A percentile compares a stretch with the other conserved stretches of the same genome.
phyloP scores from a whole-genome alignment of 2,329 filamentous ascomycete species.

The Cryphonectria naterciae region DNA sequence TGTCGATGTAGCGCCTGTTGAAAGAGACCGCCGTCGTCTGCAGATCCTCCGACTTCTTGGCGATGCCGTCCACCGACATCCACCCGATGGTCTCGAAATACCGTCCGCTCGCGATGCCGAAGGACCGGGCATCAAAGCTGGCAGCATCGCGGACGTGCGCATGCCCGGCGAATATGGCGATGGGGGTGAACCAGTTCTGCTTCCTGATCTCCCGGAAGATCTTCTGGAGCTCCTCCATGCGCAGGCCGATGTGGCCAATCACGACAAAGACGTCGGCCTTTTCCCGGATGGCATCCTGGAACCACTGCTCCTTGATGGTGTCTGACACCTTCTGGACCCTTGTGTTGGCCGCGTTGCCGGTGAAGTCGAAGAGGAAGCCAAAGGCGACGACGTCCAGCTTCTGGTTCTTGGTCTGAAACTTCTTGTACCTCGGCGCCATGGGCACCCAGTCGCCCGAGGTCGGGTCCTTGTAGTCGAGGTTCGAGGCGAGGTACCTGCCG shows the following conservation, averaged over 20 bases:
- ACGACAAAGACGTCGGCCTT: conserved; percentile 88
- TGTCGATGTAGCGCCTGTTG: conserved; percentile 85
- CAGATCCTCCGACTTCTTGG: conserved; percentile 41
- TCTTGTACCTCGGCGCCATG: conserved; percentile 80
- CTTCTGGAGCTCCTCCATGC: conserved; percentile 76
- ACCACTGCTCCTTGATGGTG: conserved; percentile 85
- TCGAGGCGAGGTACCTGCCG: conserved; percentile 83
- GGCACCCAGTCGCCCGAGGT: conserved; percentile 72
- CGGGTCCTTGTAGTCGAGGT: conserved; percentile 83
- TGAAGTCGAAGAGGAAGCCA: conserved; percentile 95
- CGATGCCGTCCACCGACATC: conserved; percentile 76
- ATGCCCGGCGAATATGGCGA: conserved; percentile 91
- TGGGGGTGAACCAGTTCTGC: conserved; percentile 78
- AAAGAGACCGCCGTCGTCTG: conserved; percentile 59
- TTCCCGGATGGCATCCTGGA: conserved; percentile 80
- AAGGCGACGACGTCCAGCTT: conserved; percentile 84
- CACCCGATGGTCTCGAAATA: conserved; percentile 97
- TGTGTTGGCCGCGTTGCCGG: conserved; percentile 87
- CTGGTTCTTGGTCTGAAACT: conserved; percentile 90
- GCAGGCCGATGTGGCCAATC: conserved; percentile 81
- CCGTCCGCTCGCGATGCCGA: conserved; percentile 82
- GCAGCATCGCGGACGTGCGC: conserved; percentile 85
- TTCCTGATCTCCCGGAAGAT: conserved; percentile 80
- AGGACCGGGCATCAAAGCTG: conserved; percentile 76
- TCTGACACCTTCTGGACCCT: conserved; percentile 79